Percentiles rank a stretch among this genome's conserved stretches.
phyloP scores from a whole-genome alignment of 306 rosid genomes.

The Oxytropis ochrocephala region DNA sequence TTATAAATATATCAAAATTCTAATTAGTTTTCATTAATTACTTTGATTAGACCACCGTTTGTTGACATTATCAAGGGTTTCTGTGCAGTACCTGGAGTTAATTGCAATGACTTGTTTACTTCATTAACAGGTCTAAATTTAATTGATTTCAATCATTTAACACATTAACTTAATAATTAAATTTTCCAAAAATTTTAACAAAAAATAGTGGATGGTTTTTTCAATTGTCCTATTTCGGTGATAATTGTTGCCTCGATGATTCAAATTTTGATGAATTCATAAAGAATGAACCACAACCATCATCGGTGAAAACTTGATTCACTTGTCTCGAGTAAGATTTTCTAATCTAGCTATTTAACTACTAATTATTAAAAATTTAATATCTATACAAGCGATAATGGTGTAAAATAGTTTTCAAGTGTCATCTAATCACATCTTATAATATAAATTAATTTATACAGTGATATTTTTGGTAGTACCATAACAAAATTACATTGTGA shows the following conservation, averaged over 20 bases:
- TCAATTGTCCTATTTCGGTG: slow-evolving; percentile 24
- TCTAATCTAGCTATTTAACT: not conserved
- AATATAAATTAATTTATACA: too few species aligned
- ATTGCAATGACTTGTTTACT: slow-evolving; percentile 44
- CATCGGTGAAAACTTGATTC: slow-evolving; percentile 63
- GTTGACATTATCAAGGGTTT: slow-evolving; percentile 15
- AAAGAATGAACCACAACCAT: slow-evolving; percentile 45
- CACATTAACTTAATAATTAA: not conserved
- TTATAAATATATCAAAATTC: not conserved
- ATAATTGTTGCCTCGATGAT: slow-evolving; percentile 59
- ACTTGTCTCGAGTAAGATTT: slow-evolving; percentile 54
- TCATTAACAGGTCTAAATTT: slow-evolving; percentile 33
- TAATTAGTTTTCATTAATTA: not conserved
- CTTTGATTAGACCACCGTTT: slow-evolving; percentile 22
- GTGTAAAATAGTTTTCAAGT: not conserved
- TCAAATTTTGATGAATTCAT: slow-evolving; percentile 37
- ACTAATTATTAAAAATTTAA: not conserved
- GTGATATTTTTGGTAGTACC: too few species aligned
- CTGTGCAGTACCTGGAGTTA: slow-evolving; percentile 30
- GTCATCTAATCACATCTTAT: too few species aligned
- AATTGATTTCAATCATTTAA: not conserved
- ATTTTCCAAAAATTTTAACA: not conserved
- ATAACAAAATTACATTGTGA: too few species aligned
- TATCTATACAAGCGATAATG: too few species aligned
- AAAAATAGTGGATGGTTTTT: not conserved